phyloP scores from a whole-genome alignment of 2,329 filamentous ascomycete species.

The Blastomyces parvus region DNA sequence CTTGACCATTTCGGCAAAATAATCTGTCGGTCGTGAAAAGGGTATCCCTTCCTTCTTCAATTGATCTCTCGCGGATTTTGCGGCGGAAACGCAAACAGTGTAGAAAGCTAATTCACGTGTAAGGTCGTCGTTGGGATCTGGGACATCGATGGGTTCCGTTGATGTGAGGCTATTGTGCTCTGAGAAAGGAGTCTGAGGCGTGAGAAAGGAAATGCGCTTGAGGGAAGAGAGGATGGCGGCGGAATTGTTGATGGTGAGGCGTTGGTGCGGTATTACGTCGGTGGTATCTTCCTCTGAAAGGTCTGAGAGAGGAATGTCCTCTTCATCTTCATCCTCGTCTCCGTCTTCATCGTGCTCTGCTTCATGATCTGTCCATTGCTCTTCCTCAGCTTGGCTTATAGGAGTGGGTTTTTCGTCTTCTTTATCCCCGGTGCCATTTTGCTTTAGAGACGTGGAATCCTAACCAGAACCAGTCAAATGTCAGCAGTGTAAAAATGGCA shows the following conservation, averaged over 20 bases:
- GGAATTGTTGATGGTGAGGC: constrained; percentile 95
- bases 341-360: constrained; percentile 39
- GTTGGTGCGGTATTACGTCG: constrained; percentile 81
- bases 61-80: constrained; percentile 59
- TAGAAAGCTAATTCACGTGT: constrained; percentile 90
- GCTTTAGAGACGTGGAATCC: constrained; percentile 32
- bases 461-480: background rate
- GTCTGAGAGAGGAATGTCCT: constrained; percentile 83
- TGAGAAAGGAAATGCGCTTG: constrained; percentile 51
- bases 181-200: constrained; percentile 64
- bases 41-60: constrained; percentile 73
- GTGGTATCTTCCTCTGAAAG: constrained; percentile 71
- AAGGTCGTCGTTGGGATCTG: constrained; percentile 82
- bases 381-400: constrained; percentile 14
- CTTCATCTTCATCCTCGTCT: constrained; percentile 63
- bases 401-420: constrained; percentile 17
- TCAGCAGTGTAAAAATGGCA: background rate
- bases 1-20: constrained; percentile 99
- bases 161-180: constrained; percentile 71
- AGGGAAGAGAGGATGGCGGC: constrained; percentile 71
- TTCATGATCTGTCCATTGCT: constrained; percentile 25
- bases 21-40: constrained; percentile 84
- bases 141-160: constrained; percentile 58
- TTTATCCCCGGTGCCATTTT: constrained; percentile 34
- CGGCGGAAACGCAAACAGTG: constrained; percentile 74